Base-by-base conservation (phyloP, 2,329 filamentous ascomycete genomes). In the Diaporthe longicolla region DNA sequence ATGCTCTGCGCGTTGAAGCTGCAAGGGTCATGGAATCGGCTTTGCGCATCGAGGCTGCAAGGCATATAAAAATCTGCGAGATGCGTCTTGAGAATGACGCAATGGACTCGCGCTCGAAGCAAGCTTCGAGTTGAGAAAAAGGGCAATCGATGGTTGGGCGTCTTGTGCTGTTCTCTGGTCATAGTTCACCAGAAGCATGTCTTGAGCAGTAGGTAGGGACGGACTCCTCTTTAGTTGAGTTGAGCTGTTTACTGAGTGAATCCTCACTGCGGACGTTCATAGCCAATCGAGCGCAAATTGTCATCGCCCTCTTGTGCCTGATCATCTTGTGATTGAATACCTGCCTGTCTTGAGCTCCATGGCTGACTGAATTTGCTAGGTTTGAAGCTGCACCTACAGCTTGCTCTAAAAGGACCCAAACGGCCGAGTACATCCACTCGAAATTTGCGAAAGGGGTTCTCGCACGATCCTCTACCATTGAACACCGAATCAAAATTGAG, bases 171-270 rank as follows among this genome's bases (percentile, higher is more conserved):
- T 21, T 57, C 54, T 21, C 26, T 35, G 29, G 29, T 35, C 54
- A n/a, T n/a, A 21, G 3, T 29, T 21, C 54, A 13, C 54, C 54
- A 32, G 54, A 19, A 21, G 21, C 29, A 24, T 24, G n/a, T 7
- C 21, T 66, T 66, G 3, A 50, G 45, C 29, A 57, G 54, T 57
- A 35, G 54, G 54, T 32, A 35, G 54, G 54, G 26, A 35, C 26
- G 29, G 54, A 21, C 54, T 57, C 29, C 54, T 55, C 26, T 15
- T 21, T 57, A 21, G 40, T 19, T 29, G 26, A 57, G 54, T 55
- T 32, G 52, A 55, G 48, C 52, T 32, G 54, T 57, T 32, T 57
- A 57, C 54, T 35, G 54, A 57, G 29, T 57, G n/a, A 57, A 57
- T 57, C 26, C 54, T 57, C 54, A 35, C 26, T 32, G 29, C 54